Percentiles rank a stretch among this genome's conserved stretches.
Conservation (phyloP, 2,329 filamentous ascomycete species). For the Alternaria longipes region DNA sequence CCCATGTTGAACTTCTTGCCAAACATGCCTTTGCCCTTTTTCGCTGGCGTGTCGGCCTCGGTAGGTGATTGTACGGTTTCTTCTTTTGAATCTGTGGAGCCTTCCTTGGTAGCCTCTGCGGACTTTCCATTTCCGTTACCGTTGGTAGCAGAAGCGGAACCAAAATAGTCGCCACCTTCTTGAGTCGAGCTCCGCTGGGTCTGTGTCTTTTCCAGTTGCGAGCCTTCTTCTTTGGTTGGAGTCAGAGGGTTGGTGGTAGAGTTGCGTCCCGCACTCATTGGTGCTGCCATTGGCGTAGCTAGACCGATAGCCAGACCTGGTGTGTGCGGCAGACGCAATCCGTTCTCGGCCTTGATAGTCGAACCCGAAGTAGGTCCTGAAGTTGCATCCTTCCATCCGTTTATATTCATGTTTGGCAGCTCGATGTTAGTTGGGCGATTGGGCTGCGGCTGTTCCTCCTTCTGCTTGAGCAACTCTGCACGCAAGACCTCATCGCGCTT, state of each 20-base stretch:
- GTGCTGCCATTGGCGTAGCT: slow-evolving; percentile 68
- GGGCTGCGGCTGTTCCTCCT: slow-evolving; percentile 64
- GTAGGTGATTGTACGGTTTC: slow-evolving; percentile 54
- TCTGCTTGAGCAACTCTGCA: slow-evolving; percentile 72
- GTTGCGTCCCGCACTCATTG: slow-evolving; percentile 50
- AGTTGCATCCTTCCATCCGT: slow-evolving; percentile 54
- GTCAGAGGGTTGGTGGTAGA: slow-evolving; percentile 49
- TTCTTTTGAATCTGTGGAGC: slow-evolving; percentile 38
- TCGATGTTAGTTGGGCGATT: slow-evolving; percentile 70
- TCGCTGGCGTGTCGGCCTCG: slow-evolving; percentile 51
- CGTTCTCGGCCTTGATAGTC: slow-evolving; percentile 66
- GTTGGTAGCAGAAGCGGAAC: slow-evolving; percentile 32
- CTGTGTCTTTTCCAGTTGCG: slow-evolving; percentile 62
- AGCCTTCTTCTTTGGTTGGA: slow-evolving; percentile 55
- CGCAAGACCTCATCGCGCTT: slow-evolving; percentile 79
- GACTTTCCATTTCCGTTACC: slow-evolving; percentile 39
- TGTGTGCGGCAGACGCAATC: slow-evolving; percentile 68
- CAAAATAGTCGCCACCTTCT: slow-evolving; percentile 78
- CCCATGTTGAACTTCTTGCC: slow-evolving; percentile 83
- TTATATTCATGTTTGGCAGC: slow-evolving; percentile 59
- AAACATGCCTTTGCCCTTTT: slow-evolving; percentile 71
- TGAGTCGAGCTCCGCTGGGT: slow-evolving; percentile 64
- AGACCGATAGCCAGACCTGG: slow-evolving; percentile 81
- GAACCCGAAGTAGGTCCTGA: slow-evolving; percentile 58
- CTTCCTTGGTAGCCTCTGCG: slow-evolving; percentile 34